Evolutionary conservation across 305 asterid species (phyloP), one percentile per base, ranked within the genome.

Genomic region (Fraxinus xanthoxyloides): DNA sequence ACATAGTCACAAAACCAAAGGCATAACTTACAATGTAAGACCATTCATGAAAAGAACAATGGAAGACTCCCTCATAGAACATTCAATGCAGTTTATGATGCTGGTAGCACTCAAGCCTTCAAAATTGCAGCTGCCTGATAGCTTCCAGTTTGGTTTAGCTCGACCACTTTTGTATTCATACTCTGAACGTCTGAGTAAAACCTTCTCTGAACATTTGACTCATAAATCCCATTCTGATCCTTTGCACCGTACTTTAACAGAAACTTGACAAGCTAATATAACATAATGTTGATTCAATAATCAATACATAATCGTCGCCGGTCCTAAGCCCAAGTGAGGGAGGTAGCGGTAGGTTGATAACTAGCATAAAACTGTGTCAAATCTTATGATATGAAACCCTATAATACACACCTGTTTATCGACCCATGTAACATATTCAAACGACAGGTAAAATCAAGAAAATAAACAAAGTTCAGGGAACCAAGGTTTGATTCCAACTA

Each of bases 361-460:
- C 12, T 56, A 19, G 67, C 67, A 56, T 56, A 56, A 56, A n/a
- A 56, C 28, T 7, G 12, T n/a, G 30, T 21, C 67, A 7, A 19
- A 21, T 56, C 28, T 19, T 19, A 56, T 19, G 13, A 56, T 21
- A 19, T 21, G 67, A 35, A 81, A 80, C 73, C 82, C 84, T 83
- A 54, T 77, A 85, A 84, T 86, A 84, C 88, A 82, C 87, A 82
- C 76, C 61, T 74, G 80, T 81, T 81, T n/a, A 48, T 79, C 82
- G 83, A 77, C 75, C 89, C 83, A 81, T 77, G 82, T 36, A 36
- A 51, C 34, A 78, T 76, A 85, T 76, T 84, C 83, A 87, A 88
- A 80, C 28, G 23, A 81, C 88, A 79, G 90, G 59, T 81, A 83
- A 81, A 83, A 77, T 51, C 63, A 80, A 74, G 77, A 69, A 80